Percentiles rank a stretch among this genome's conserved stretches.
Evolutionary conservation across 495 filamentous ascomycete genomes (phyloP).

Genomic region (Trichoderma reesei): DNA sequence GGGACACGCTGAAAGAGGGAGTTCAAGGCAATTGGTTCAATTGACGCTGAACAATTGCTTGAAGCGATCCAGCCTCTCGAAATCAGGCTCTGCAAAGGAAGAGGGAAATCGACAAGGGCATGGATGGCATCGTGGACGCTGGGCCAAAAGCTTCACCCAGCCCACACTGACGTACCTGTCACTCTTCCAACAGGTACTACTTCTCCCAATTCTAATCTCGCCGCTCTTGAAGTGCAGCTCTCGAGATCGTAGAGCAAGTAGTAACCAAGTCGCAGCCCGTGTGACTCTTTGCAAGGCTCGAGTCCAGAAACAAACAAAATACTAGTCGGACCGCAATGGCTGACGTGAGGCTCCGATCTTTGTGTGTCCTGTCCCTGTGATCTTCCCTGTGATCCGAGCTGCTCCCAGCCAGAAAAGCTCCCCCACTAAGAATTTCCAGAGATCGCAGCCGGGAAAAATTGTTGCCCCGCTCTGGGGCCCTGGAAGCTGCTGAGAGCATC

Average conservation of each 20-base stretch:
- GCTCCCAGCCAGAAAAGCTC: neutral
- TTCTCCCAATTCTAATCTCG: neutral
- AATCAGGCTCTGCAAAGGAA: neutral
- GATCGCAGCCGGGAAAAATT: neutral
- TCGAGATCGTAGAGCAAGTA: neutral
- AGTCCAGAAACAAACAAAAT: neutral
- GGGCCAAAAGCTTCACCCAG: neutral
- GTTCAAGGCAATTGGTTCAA: neutral
- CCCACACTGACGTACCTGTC: neutral
- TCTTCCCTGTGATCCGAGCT: conserved; percentile 7
- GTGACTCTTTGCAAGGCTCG: neutral
- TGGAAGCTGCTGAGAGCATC: neutral
- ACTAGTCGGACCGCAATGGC: neutral
- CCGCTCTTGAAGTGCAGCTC: neutral
- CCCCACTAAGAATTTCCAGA: neutral
- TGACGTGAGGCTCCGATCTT: conserved; percentile 8
- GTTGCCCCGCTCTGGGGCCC: neutral
- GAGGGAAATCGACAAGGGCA: neutral
- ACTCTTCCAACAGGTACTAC: neutral
- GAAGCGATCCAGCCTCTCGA: neutral
- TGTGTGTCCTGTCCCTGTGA: conserved; percentile 2
- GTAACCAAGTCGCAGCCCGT: neutral
- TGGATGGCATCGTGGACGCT: too few relatives aligned
- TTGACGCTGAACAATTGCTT: neutral
- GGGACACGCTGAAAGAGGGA: neutral